Evolutionary conservation across 441 rosid genomes (phyloP).

Genomic region (Geranium incanum): DNA sequence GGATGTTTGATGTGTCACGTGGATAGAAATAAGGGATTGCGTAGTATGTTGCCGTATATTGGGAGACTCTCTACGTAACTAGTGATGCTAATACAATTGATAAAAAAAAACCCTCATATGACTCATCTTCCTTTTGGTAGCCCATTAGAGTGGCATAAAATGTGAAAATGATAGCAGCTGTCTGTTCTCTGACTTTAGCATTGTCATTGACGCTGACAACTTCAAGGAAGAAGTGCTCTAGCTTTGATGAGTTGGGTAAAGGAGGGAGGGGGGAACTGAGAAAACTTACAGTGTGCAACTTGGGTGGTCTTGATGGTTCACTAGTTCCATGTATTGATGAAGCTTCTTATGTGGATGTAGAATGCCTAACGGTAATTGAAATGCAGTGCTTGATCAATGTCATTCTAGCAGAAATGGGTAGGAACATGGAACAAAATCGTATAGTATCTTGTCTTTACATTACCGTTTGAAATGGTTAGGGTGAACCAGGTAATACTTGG

Average conservation of each 20-base stretch:
- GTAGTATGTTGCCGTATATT: neutral
- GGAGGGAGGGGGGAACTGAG: neutral
- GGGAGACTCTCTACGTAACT: neutral
- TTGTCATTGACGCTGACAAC: neutral
- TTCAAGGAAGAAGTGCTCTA: neutral
- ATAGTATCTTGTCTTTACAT: too few relatives aligned
- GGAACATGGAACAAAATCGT: too few relatives aligned
- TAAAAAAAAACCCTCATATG: too few relatives aligned
- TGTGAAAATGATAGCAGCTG: neutral
- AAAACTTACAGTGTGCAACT: neutral
- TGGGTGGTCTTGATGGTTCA: too few relatives aligned
- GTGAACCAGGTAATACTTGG: too few relatives aligned
- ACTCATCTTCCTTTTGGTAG: neutral
- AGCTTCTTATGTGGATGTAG: too few relatives aligned
- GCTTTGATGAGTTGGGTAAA: neutral
- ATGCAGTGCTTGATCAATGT: too few relatives aligned
- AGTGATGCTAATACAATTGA: neutral
- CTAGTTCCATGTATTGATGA: too few relatives aligned
- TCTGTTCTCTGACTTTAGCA: neutral
- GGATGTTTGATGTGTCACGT: neutral
- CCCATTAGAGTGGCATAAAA: neutral
- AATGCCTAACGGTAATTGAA: too few relatives aligned
- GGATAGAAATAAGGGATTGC: neutral
- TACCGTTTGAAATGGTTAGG: too few relatives aligned
- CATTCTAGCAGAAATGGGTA: too few relatives aligned